Base-by-base conservation (phyloP, 2,329 filamentous ascomycete species). In the Colletotrichum orchidophilum region DNA sequence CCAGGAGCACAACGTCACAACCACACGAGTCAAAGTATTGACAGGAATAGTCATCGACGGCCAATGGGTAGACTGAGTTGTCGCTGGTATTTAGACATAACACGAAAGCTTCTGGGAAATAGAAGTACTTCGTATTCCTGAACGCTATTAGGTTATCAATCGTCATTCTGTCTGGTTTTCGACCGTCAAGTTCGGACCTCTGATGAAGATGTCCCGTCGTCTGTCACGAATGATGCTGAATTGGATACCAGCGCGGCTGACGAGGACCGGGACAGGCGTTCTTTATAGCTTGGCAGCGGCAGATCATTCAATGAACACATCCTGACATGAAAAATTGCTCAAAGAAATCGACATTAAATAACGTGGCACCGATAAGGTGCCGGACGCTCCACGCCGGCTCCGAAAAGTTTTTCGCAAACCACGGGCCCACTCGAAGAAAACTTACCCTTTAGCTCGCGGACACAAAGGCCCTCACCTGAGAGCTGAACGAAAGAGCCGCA, bases 361-460 rank as follows among this genome's bases (percentile, higher is more conserved):
- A 42, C 35, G 5, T 58, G 24, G 13, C 29, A 39, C 18, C 6
- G 59, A 18, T 3, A 12, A 46, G 31, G 9, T 53, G 27, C 27
- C 2, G n/a, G 9, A 18, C 27, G 27, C 26, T 4, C 39, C 12
- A 39, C 29, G 59, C 65, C 65, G 65, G 26, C 60, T 68, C 39
- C 65, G 65, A 52, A 63, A 42, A 24, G 31, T 21, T 52, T 39
- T 3, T 33, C 18, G 31, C 58, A 68, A 63, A 59, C 65, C 65
- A 68, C 52, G n/a, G 35, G 35, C 21, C 15, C 50, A 39, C 29
- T 29, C 1, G 26, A 8, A 7, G 35, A 54, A 7, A 53, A 63
- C 35, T 13, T 61, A 50, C 13, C 3, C n/a, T 2, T 49, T 26
- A 26, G 53, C 62, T 55, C 8, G 33, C 1, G 31, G 13, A 13